Percentiles rank a stretch among this genome's conserved stretches.
Conservation (phyloP, 805 yeast species). For the Tetrapisispora iriomotensis region DNA sequence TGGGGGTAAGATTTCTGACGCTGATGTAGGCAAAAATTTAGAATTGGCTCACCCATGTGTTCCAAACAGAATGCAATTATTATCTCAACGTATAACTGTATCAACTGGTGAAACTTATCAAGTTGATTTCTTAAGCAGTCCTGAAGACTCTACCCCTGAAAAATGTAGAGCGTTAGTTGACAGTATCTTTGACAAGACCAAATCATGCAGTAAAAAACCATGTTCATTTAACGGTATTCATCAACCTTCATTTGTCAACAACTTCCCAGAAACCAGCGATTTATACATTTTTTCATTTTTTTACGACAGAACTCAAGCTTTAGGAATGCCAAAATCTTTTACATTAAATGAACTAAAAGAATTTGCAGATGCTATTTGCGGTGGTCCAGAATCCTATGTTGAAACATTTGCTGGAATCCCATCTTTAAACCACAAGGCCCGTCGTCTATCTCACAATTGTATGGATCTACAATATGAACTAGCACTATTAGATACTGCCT, state of each 20-base stretch:
- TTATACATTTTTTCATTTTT: slow-evolving; percentile 88
- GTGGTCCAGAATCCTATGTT: slow-evolving; percentile 70
- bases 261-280: slow-evolving; percentile 66
- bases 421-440: slow-evolving; percentile 55
- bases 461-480: slow-evolving; percentile 84
- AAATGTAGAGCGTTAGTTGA: slow-evolving; percentile 87
- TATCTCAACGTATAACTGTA: slow-evolving; percentile 50
- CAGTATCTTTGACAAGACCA: slow-evolving; percentile 70
- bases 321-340: slow-evolving; percentile 90
- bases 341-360: slow-evolving; percentile 76
- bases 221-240: slow-evolving; percentile 97
- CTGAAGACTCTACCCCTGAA: slow-evolving; percentile 53
- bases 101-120: slow-evolving; percentile 38
- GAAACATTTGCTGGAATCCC: slow-evolving; percentile 54
- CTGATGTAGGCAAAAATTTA: slow-evolving; percentile 32
- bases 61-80: slow-evolving; percentile 63
- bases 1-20: slow-evolving; percentile 31
- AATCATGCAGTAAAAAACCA: slow-evolving; percentile 64
- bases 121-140: slow-evolving; percentile 53
- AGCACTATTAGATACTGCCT: slow-evolving; percentile 90
- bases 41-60: slow-evolving; percentile 73
- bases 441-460: slow-evolving; percentile 88
- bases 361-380: slow-evolving; percentile 74
- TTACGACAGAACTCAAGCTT: slow-evolving; percentile 87
- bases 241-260: slow-evolving; percentile 79